These are phyloP conservation scores for Jimgerdemannia flammicorona DNA, from an alignment of 192 early-diverging fungal genomes.

Conservation along the genomic window DNA sequence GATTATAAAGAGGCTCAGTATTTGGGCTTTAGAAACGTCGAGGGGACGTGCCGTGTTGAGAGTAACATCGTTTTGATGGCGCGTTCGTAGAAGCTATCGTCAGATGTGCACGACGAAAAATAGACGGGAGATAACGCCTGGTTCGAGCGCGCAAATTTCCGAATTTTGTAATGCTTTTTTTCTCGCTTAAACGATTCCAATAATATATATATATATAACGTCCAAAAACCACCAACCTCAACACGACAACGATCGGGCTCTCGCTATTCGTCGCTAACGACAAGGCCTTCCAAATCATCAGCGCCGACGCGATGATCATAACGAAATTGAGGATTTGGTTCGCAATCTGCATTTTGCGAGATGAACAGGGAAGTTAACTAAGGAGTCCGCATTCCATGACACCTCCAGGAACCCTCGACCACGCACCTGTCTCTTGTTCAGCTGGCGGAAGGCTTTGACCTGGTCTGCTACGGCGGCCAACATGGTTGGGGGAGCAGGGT, in stretches of 20 bases:
- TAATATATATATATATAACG: not conserved
- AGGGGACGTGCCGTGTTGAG: too few species aligned
- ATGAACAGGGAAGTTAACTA: too few species aligned
- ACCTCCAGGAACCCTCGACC: not conserved
- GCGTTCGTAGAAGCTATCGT: too few species aligned
- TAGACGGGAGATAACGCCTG: too few species aligned
- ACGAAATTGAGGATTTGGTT: constrained; percentile 83
- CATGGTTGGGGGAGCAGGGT: not conserved
- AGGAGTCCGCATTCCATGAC: not conserved
- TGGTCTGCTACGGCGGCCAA: not conserved
- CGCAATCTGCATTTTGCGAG: constrained; percentile 22
- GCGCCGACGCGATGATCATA: constrained; percentile 86
- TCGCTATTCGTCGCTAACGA: constrained; percentile 85
- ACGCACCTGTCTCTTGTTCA: constrained; percentile 6
- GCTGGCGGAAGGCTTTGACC: not conserved
- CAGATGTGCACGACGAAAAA: too few species aligned
- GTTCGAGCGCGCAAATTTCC: too few species aligned
- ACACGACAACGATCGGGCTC: constrained; percentile 94
- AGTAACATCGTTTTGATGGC: too few species aligned
- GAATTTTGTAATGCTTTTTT: not conserved
- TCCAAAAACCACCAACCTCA: constrained; percentile 53
- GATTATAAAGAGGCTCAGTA: too few species aligned
- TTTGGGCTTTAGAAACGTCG: too few species aligned
- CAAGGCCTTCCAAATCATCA: constrained; percentile 97
- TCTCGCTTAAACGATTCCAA: not conserved